A percentile compares a stretch with the other conserved stretches of the same genome.
These are phyloP conservation scores for Acanthamoeba polyphaga DNA, from an alignment of 208 protist genomes.

Conservation along the genomic window DNA sequence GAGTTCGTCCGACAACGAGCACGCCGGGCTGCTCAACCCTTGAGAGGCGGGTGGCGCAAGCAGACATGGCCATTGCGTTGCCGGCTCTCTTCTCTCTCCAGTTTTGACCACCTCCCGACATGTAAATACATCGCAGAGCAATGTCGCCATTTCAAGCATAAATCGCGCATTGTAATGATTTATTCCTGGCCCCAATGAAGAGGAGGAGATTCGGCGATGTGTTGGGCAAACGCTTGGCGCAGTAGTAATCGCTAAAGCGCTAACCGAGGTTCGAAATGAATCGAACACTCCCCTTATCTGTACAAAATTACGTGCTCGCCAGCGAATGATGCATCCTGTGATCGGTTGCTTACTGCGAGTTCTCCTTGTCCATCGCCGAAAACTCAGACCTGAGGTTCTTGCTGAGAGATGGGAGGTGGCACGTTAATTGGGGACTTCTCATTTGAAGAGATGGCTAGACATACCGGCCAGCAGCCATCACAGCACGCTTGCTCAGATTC, in stretches of 20 bases:
- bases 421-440: not conserved
- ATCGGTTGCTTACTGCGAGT: not conserved
- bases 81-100: too few species aligned
- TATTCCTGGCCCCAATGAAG: too few species aligned
- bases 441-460: not conserved
- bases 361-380: not conserved
- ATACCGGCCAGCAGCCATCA: not conserved
- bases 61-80: too few species aligned
- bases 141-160: too few species aligned
- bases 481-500: constrained; percentile 1
- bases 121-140: too few species aligned
- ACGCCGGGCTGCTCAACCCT: not conserved
- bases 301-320: not conserved
- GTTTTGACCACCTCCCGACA: too few species aligned
- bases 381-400: constrained; percentile 33
- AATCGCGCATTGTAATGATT: too few species aligned
- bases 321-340: not conserved
- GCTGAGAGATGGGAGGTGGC: not conserved
- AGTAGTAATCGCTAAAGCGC: too few species aligned
- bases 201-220: too few species aligned
- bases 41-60: not conserved
- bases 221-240: too few species aligned
- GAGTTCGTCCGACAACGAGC: not conserved
- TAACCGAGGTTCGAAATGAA: not conserved
- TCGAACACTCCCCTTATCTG: not conserved